Conservation (phyloP, 2,329 filamentous ascomycete species). For the Aspergillus sp. region DNA sequence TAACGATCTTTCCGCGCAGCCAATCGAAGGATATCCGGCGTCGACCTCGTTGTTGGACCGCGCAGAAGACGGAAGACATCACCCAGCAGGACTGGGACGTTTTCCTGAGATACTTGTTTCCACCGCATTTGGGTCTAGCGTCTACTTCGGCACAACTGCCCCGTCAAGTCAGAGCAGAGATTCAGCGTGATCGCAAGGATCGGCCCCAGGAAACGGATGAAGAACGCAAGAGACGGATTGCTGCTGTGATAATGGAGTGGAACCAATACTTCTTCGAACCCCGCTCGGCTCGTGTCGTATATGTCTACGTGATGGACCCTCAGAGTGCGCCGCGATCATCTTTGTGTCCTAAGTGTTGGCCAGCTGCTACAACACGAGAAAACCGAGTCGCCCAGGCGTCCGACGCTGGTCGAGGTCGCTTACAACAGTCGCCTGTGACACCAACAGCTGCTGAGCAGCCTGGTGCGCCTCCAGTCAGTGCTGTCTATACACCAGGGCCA, state of each 20-base stretch:
- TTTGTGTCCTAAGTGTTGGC: slow-evolving; percentile 44
- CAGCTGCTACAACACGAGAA: slow-evolving; percentile 37
- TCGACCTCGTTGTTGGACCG: slow-evolving; percentile 44
- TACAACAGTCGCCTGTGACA: slow-evolving; percentile 4
- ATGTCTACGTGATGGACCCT: slow-evolving; percentile 38
- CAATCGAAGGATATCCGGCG: slow-evolving; percentile 46
- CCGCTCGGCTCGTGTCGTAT: slow-evolving; percentile 36
- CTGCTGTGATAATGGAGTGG: slow-evolving; percentile 46
- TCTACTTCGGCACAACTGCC: slow-evolving; percentile 39
- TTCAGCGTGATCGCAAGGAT: slow-evolving; percentile 45
- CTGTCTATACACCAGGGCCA: slow-evolving; percentile 10
- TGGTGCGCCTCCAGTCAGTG: slow-evolving; percentile 8
- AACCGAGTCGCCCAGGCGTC: slow-evolving; percentile 15
- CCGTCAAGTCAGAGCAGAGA: slow-evolving; percentile 42
- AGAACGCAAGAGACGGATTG: slow-evolving; percentile 39
- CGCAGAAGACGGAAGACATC: slow-evolving; percentile 35
- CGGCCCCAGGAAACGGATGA: slow-evolving; percentile 45
- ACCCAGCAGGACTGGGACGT: slow-evolving; percentile 47
- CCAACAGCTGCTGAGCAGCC: slow-evolving; percentile 13
- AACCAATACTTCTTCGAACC: slow-evolving; percentile 46
- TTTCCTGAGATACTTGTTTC: slow-evolving; percentile 46
- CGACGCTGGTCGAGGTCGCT: slow-evolving; percentile 13
- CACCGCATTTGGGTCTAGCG: slow-evolving; percentile 40
- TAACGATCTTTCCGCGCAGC: slow-evolving; percentile 45
- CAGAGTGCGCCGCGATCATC: slow-evolving; percentile 37